Conservation (phyloP, 129 eudicot species). For the Chrysanthemum makinoi region DNA sequence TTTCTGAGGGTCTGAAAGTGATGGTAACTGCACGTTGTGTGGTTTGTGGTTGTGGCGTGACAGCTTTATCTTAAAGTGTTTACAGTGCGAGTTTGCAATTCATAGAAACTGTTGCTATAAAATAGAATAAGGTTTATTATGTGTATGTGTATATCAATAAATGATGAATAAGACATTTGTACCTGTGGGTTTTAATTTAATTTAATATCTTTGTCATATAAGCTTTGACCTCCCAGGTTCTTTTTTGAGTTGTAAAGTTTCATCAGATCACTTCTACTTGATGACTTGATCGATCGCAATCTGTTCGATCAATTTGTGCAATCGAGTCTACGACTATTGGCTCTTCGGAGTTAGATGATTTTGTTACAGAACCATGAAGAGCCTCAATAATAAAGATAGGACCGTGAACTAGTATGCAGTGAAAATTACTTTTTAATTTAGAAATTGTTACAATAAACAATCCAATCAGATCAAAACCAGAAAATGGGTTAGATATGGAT, state of each 20-base stretch:
- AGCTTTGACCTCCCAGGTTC: no score
- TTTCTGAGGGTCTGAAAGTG: neutral
- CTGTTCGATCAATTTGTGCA: conserved; percentile 36
- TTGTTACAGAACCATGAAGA: conserved; percentile 79
- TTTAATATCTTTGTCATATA: no score
- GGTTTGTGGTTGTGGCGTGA: neutral
- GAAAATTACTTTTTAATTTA: neutral
- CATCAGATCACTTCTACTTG: no score
- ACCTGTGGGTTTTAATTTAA: no score
- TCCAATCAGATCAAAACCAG: neutral
- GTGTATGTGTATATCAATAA: neutral
- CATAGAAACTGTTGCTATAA: neutral
- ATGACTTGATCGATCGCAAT: neutral
- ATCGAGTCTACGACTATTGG: conserved; percentile 34
- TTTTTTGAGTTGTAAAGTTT: no score
- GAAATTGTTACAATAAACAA: neutral
- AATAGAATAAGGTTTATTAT: neutral
- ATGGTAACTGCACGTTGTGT: neutral
- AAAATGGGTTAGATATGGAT: no score
- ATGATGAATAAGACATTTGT: no score
- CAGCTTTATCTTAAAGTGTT: neutral
- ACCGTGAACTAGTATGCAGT: conserved; percentile 77
- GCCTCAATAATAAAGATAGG: conserved; percentile 89
- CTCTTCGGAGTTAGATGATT: conserved; percentile 37
- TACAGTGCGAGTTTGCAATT: neutral